Evolutionary conservation across 805 yeast genomes (phyloP), one percentile per base, ranked within the genome.

Genomic region (Candida hungchunana): DNA sequence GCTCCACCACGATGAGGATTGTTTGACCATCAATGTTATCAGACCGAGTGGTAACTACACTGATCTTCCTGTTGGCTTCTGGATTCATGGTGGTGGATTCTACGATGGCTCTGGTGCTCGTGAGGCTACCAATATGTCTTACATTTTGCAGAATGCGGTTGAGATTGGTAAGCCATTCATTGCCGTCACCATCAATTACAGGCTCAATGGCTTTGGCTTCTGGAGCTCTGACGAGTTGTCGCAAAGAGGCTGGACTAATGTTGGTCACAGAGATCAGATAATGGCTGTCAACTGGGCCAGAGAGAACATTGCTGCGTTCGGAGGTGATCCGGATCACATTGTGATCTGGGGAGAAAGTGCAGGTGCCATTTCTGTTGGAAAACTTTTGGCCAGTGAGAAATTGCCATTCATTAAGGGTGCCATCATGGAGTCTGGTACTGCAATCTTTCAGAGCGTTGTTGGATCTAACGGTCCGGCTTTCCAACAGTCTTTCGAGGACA

Each of bases 271-370:
- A 28, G 70, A 65, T 36, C 66, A 59, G 34, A 45, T 60, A 12
- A 29, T 34, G 15, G 69, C 64, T 3, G 42, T 61, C 20, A 47
- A 54, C 14, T 65, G 70, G 71, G 51, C 56, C 13, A 40, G 50
- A 25, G 50, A 53, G 25, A 54, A 64, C 42, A 64, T 64, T 33
- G 44, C 29, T 9, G 31, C 37, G 20, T 64, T 64, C 43, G 68
- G 68, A 10, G 69, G 70, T 18, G 51, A 64, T 36, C 54, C 61
- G 1, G 41, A 48, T 18, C 45, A 43, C 37, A 54, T 65, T 13
- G 62, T 67, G 2, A 44, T 64, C n/a, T 50, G 58, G 44, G 69
- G 70, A 7, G 61, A 60, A 40, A 46, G 58, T 29, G 67, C 70
- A 7, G 70, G 70, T 18, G 66, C 52, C 4, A 36, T 37, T 19